These are phyloP conservation scores for Botrytis tulipae DNA, from an alignment of 2,329 filamentous ascomycete species.

Conservation along the genomic window DNA sequence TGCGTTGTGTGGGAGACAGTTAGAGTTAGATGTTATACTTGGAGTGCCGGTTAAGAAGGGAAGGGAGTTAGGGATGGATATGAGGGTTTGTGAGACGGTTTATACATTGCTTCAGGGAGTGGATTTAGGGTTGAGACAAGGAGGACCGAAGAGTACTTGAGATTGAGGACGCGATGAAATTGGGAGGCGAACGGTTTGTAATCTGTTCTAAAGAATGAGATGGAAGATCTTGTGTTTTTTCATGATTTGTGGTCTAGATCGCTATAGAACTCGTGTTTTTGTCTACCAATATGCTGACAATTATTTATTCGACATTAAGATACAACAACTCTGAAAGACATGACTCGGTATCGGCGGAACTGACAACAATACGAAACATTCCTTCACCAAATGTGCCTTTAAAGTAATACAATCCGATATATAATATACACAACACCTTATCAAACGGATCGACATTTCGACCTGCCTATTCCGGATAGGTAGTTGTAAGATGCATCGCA, in stretches of 20 bases:
- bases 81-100: constrained; percentile 49
- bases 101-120: constrained; percentile 39
- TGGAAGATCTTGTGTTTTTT: neutral
- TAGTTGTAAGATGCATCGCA: neutral
- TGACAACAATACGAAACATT: too few relatives aligned
- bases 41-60: constrained; percentile 58
- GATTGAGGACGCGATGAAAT: rapidly evolving
- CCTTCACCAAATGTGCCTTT: neutral
- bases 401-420: neutral
- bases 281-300: neutral
- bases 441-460: neutral
- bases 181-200: neutral
- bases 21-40: constrained; percentile 62
- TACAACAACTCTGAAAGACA: neutral
- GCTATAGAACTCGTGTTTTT: neutral
- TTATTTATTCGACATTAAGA: neutral
- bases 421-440: neutral
- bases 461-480: neutral
- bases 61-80: constrained; percentile 51
- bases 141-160: neutral
- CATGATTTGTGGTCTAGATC: neutral
- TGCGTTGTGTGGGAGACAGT: constrained; percentile 51
- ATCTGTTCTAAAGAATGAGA: neutral
- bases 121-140: constrained; percentile 17
- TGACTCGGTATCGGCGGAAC: neutral